Conservation (phyloP, 371 early-diverging fungal species). For the Zancudomyces culisetae region DNA sequence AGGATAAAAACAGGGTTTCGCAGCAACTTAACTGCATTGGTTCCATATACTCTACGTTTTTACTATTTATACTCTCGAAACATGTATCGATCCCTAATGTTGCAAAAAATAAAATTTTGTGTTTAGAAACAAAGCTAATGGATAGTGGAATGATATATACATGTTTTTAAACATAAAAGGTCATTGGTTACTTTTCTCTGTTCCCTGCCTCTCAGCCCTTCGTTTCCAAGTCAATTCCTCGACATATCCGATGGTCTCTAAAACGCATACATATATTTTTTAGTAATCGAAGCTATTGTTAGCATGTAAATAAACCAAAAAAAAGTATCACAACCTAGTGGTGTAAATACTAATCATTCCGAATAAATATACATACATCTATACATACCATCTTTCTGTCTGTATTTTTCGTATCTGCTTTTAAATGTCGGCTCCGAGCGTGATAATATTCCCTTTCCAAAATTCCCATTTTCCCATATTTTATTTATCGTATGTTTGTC, state of each 20-base stretch:
- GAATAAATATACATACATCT: no score
- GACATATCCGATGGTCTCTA: neutral
- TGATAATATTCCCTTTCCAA: slow-evolving; percentile 71
- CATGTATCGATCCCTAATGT: neutral
- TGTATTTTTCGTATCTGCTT: slow-evolving; percentile 12
- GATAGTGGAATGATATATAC: neutral
- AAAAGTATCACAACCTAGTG: no score
- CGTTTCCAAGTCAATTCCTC: slow-evolving; percentile 2
- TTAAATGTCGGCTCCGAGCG: slow-evolving; percentile 62
- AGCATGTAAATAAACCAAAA: neutral
- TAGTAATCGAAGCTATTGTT: neutral
- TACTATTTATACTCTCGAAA: neutral
- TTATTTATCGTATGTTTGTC: neutral
- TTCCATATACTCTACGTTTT: slow-evolving; percentile 13
- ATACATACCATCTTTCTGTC: neutral
- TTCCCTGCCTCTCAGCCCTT: neutral
- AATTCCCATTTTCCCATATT: slow-evolving; percentile 47
- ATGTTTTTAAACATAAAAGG: neutral
- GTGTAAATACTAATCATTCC: no score
- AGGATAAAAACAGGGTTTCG: slow-evolving; percentile 16
- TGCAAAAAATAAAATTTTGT: neutral
- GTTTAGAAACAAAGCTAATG: no score
- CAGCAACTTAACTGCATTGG: slow-evolving; percentile 17
- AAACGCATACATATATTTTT: no score
- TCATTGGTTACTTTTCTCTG: neutral